Evolutionary conservation across 1,139 yeast species (phyloP).

Genomic region (Kazachstania sp.): DNA sequence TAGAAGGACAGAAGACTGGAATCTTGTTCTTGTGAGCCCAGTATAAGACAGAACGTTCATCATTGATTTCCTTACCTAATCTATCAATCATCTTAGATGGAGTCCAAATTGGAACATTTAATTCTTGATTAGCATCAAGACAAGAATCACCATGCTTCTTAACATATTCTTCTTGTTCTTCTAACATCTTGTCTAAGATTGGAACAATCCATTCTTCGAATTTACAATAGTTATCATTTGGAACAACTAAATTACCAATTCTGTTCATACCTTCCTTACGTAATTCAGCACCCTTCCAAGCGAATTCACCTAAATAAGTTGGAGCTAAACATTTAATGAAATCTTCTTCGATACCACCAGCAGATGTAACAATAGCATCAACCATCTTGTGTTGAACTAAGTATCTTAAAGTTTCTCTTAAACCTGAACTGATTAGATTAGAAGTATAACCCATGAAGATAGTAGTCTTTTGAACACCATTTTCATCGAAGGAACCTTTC

Average conservation of each 20-base stretch:
- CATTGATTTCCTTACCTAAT: constrained; percentile 88
- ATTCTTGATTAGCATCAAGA: constrained; percentile 41
- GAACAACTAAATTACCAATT: constrained; percentile 92
- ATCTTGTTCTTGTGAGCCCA: constrained; percentile 97
- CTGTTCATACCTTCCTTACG: constrained; percentile 96
- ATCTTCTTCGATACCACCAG: constrained; percentile 98
- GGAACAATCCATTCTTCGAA: constrained; percentile 99
- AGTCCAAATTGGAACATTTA: constrained; percentile 68
- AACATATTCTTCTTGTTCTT: constrained; percentile 74
- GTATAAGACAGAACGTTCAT: constrained; percentile 86
- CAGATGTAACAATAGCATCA: constrained; percentile 88
- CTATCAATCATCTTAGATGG: constrained; percentile 90
- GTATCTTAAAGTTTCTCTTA: constrained; percentile 81
- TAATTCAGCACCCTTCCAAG: constrained; percentile 67
- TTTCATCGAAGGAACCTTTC: constrained; percentile 70
- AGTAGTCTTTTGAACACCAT: constrained; percentile 78
- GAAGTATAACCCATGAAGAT: constrained; percentile 94
- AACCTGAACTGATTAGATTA: constrained; percentile 89
- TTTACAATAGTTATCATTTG: constrained; percentile 93
- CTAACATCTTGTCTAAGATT: constrained; percentile 71
- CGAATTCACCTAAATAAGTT: constrained; percentile 86
- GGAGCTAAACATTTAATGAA: constrained; percentile 92
- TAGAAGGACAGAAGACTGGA: constrained; percentile 94
- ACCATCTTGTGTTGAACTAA: constrained; percentile 91
- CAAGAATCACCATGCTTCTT: constrained; percentile 39